These are phyloP conservation scores for Magnusiomyces paraingens DNA, from an alignment of 1,139 yeast genomes.

Conservation along the genomic window DNA sequence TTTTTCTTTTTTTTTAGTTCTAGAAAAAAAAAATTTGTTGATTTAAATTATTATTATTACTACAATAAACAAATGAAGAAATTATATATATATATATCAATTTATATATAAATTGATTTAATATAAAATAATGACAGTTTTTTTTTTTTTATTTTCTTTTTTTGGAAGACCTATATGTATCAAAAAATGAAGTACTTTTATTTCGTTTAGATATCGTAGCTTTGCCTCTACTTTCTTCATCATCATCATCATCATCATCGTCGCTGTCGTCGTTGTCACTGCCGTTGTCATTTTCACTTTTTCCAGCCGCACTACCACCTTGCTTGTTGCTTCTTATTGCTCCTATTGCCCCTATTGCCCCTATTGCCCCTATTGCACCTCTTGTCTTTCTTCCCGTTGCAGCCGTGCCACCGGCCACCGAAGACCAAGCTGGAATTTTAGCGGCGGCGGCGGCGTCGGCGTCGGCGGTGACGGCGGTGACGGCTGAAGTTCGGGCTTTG, in stretches of 20 bases:
- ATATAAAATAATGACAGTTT: too few relatives aligned
- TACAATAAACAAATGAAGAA: neutral
- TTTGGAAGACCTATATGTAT: constrained; percentile 20
- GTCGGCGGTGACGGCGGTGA: too few relatives aligned
- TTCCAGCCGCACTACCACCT: too few relatives aligned
- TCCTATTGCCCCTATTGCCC: too few relatives aligned
- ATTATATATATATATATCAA: neutral
- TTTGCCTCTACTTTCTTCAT: constrained; percentile 9
- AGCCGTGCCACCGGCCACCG: too few relatives aligned
- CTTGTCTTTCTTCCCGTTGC: neutral
- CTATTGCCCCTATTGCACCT: neutral
- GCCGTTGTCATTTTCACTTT: too few relatives aligned
- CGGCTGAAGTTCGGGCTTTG: too few relatives aligned
- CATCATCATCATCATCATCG: constrained; percentile 17
- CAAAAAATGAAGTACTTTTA: constrained; percentile 17
- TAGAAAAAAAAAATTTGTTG: neutral
- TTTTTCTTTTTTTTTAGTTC: too few relatives aligned
- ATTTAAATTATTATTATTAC: neutral
- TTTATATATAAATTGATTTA: too few relatives aligned
- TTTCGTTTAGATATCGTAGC: constrained; percentile 7
- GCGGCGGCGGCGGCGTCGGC: too few relatives aligned
- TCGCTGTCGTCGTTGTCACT: neutral
- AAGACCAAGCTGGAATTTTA: too few relatives aligned
- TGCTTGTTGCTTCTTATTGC: too few relatives aligned
- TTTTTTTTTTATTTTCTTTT: constrained; percentile 9